phyloP scores from a whole-genome alignment of 2,329 filamentous ascomycete species.

The Colletotrichum horii region DNA sequence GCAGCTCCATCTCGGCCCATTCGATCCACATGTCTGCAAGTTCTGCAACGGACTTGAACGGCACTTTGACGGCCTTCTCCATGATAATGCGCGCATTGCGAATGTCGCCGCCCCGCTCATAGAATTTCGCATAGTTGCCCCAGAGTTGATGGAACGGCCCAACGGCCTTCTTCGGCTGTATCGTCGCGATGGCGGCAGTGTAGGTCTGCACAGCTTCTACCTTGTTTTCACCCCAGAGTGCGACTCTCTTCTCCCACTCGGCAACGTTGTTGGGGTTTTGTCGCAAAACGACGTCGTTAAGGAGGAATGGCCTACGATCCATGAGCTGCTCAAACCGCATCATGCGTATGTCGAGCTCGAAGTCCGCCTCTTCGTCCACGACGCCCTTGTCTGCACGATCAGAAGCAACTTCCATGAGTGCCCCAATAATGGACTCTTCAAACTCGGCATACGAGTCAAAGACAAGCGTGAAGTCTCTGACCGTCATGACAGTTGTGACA shows the following conservation, averaged over 20 bases:
- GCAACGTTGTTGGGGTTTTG: conserved; percentile 96
- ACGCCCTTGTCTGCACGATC: conserved; percentile 78
- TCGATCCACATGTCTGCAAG: conserved; percentile 98
- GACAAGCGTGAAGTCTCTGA: conserved; percentile 93
- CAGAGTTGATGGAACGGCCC: conserved; percentile 95
- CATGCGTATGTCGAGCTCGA: conserved; percentile 96
- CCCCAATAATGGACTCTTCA: conserved; percentile 92
- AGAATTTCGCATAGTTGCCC: conserved; percentile 97
- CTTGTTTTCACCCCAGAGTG: conserved; percentile 93
- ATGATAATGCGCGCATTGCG: conserved; percentile 89
- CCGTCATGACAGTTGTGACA: conserved; percentile 97
- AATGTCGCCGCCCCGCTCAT: conserved; percentile 86
- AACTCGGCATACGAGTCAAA: conserved; percentile 98
- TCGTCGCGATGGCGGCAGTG: conserved; percentile 89
- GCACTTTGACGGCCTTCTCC: conserved; percentile 97
- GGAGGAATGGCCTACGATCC: conserved; percentile 92
- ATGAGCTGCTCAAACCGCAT: conserved; percentile 97
- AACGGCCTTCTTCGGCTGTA: conserved; percentile 91
- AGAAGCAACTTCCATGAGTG: conserved; percentile 87
- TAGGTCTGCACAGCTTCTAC: conserved; percentile 92
- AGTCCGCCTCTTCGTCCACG: conserved; percentile 83
- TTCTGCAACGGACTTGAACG: conserved; percentile 96
- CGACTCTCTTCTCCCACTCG: conserved; percentile 98
- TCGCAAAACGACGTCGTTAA: conserved; percentile 93
- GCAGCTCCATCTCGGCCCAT: conserved; percentile 98